A percentile compares a stretch with the other conserved stretches of the same genome.
Evolutionary conservation across 148 eudicot species (phyloP).

Genomic region (Dianthus caryophyllus): DNA sequence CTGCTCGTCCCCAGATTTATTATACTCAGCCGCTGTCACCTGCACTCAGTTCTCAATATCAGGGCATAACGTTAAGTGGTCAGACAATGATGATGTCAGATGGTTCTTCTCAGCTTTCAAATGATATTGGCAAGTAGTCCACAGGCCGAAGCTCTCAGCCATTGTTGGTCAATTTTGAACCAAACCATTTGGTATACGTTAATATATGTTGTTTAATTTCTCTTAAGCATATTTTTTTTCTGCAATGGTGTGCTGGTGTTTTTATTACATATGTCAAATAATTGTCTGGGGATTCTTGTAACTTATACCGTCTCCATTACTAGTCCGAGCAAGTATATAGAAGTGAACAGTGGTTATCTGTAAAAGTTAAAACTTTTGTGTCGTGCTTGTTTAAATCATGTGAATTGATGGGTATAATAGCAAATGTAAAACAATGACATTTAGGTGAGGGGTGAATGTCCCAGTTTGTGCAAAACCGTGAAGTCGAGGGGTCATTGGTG

Average conservation of each 20-base stretch:
- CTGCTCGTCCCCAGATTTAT: constrained; percentile 53
- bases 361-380: constrained; percentile 30
- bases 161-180: constrained; percentile 65
- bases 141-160: constrained; percentile 49
- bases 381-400: constrained; percentile 27
- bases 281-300: constrained; percentile 36
- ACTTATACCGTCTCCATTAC: constrained; percentile 25
- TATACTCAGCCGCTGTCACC: constrained; percentile 60
- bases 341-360: constrained; percentile 34
- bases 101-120: constrained; percentile 47
- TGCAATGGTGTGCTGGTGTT: constrained; percentile 55
- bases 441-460: neutral
- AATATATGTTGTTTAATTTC: constrained; percentile 25
- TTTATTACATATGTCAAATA: constrained; percentile 46
- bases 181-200: constrained; percentile 31
- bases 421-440: neutral
- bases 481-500: no score
- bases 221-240: constrained; percentile 23
- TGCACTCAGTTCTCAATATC: constrained; percentile 62
- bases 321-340: constrained; percentile 28
- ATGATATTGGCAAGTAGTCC: constrained; percentile 42
- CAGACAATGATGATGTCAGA: constrained; percentile 39
- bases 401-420: constrained; percentile 17
- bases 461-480: neutral
- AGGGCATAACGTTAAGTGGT: constrained; percentile 39